phyloP scores from a whole-genome alignment of 441 rosid genomes.

The Adansonia gregorii region DNA sequence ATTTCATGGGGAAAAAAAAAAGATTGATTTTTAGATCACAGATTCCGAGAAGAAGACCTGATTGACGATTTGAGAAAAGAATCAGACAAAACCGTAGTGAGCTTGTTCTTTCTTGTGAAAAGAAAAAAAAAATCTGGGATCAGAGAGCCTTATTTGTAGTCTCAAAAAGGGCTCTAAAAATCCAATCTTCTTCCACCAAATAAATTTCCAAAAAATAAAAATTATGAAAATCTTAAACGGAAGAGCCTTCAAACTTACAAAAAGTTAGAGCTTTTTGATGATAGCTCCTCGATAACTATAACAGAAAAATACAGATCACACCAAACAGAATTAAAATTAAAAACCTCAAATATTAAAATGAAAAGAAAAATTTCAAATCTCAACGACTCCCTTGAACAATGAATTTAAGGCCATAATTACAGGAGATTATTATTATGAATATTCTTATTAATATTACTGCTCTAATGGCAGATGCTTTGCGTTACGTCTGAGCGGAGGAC shows the following conservation, averaged over 20 bases:
- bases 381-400: too few species aligned
- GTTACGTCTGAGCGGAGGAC: neutral
- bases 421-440: neutral
- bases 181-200: constrained; percentile 40
- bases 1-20: constrained; percentile 2
- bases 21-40: constrained; percentile 16
- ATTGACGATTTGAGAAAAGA: constrained; percentile 21
- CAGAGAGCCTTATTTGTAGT: constrained; percentile 44
- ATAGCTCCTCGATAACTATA: constrained; percentile 42
- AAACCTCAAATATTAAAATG: neutral
- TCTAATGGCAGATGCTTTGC: neutral
- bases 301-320: constrained; percentile 29
- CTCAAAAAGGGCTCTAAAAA: constrained; percentile 21
- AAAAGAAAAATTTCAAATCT: neutral
- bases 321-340: constrained; percentile 27
- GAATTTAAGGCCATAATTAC: too few species aligned
- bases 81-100: neutral
- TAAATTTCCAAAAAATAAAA: neutral
- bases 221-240: neutral
- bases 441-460: neutral
- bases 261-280: constrained; percentile 33
- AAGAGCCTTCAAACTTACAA: constrained; percentile 48
- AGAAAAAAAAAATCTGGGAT: constrained; percentile 29
- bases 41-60: constrained; percentile 15
- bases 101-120: constrained; percentile 31